Conservation (phyloP, 129 eudicot genomes). For the Sambucus nigra region DNA sequence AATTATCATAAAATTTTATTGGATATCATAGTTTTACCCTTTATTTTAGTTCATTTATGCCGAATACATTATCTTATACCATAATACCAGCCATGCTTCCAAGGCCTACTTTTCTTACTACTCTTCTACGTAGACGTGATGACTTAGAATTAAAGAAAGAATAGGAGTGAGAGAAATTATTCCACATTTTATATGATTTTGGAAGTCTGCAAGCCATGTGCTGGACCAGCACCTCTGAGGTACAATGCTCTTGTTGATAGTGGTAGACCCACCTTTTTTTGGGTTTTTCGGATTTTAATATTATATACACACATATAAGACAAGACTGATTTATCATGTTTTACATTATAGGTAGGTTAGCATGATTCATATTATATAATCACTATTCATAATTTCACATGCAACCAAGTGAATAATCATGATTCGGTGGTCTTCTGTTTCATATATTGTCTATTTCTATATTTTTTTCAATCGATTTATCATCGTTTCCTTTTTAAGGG, state of each 20-base stretch:
- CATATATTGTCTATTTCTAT: neutral
- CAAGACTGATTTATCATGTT: neutral
- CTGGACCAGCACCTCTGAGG: neutral
- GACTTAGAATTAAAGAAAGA: conserved; percentile 2
- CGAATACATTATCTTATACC: too few species aligned
- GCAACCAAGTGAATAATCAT: conserved; percentile 12
- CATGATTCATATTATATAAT: neutral
- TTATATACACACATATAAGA: neutral
- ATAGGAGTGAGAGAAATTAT: neutral
- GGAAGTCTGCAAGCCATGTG: conserved; percentile 2
- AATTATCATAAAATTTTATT: too few species aligned
- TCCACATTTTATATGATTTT: neutral
- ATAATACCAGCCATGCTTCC: too few species aligned
- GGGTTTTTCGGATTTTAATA: too few species aligned
- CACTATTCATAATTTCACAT: conserved; percentile 1
- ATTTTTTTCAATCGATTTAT: too few species aligned
- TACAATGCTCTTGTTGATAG: neutral
- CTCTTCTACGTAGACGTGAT: neutral
- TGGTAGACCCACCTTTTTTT: neutral
- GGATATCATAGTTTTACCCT: too few species aligned
- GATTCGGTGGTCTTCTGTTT: neutral
- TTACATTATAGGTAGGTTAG: neutral
- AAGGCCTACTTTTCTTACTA: neutral
- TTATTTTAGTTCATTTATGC: too few species aligned
- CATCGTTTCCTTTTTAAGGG: too few species aligned